phyloP scores from a whole-genome alignment of 208 protist genomes.

The Trypanosoma lewisi region DNA sequence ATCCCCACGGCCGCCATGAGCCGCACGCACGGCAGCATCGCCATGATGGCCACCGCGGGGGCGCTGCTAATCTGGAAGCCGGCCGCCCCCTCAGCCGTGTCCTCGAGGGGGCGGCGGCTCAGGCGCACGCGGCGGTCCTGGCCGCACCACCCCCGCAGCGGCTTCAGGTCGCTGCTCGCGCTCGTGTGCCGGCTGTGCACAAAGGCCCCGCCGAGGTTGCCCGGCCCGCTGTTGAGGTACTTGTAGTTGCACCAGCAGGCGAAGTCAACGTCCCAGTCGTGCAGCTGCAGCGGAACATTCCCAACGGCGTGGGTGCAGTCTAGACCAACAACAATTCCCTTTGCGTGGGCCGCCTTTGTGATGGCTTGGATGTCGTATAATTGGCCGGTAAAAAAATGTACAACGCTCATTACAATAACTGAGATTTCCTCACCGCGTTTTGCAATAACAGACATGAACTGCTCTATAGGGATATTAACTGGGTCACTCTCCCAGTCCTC shows the following conservation, averaged over 20 bases:
- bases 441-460: slow-evolving; percentile 82
- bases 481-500: slow-evolving; percentile 39
- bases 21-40: slow-evolving; percentile 78
- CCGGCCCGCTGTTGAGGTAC: slow-evolving; percentile 94
- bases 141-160: slow-evolving; percentile 92
- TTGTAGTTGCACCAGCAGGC: slow-evolving; percentile 96
- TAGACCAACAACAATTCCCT: slow-evolving; percentile 86
- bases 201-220: slow-evolving; percentile 88
- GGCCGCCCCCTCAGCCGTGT: slow-evolving; percentile 60
- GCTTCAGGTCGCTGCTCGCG: slow-evolving; percentile 29
- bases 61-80: slow-evolving; percentile 84
- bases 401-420: slow-evolving; percentile 80
- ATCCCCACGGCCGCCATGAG: slow-evolving; percentile 87
- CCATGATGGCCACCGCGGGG: slow-evolving; percentile 54
- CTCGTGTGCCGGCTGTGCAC: slow-evolving; percentile 87
- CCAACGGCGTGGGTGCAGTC: slow-evolving; percentile 95
- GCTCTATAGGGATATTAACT: slow-evolving; percentile 59
- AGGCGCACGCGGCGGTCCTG: slow-evolving; percentile 77
- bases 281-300: slow-evolving; percentile 90
- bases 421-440: slow-evolving; percentile 85
- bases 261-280: slow-evolving; percentile 97
- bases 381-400: slow-evolving; percentile 96
- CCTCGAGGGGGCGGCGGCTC: slow-evolving; percentile 60
- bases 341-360: slow-evolving; percentile 73
- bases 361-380: slow-evolving; percentile 92